Base-by-base conservation (phyloP, 1,284 basidiomycete genomes). In the Pisolithus thermaeus region DNA sequence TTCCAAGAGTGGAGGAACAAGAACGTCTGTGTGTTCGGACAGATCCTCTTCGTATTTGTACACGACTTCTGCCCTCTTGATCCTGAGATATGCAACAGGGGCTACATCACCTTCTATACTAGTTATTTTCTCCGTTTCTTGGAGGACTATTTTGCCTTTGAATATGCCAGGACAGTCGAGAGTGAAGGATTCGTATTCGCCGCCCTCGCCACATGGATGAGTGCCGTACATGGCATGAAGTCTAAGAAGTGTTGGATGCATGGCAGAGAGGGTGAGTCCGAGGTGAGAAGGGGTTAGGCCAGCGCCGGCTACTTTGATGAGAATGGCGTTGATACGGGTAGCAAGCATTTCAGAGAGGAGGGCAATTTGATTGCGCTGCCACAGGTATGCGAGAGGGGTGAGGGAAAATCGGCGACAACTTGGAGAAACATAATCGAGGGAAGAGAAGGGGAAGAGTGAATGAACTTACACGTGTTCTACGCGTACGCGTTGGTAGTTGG, bases 241-340 rank as follows among this genome's bases (percentile, higher is more conserved):
- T 55, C 80, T 84, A 5, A 75, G 62, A 11, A 99, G 71, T 8
- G 82, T 89, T 0, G 80, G 76, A 58, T 87, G 78, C 81, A 97
- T 91, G 57, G 89, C 75, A 0, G 69, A 75, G 35, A 99, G 73
- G 0, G 82, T 80, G 68, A 83, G 87, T 11, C 92, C 92, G 1
- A 99, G 80, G 65, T 98, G 87, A 37, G 82, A 76, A 0, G 77
- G 76, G 1, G 79, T 83, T 36, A 98, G 74, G 2, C 97, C 97
- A 7, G 95, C 92, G 0, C 97, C 97, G 7, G 97, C 97, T 2
- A 98, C 90, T 68, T 99, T 99, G 70, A 99, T 96, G 6, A 99
- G 68, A 45, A 98, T 76, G 1, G 91, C 87, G 46, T 90, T 79
- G 68, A 98, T 74, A 3, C 89, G 87, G 0, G 85, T 80, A 2